These are phyloP conservation scores for Pilasporangium apinafurcum DNA, from an alignment of 352 stramenopile species.

Conservation along the genomic window DNA sequence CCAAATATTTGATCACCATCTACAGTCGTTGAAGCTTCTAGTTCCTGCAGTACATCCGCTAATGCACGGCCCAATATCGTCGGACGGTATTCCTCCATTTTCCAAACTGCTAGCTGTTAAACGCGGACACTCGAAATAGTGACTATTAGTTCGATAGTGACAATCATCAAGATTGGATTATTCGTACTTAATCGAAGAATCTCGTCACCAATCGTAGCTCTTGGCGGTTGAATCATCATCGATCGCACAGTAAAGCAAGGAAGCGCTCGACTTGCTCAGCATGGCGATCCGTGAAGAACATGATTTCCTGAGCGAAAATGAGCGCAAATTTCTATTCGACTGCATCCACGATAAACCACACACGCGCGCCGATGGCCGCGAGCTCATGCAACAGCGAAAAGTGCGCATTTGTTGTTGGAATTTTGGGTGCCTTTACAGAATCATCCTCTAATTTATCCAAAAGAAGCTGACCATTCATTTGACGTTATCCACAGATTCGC, in stretches of 20 bases:
- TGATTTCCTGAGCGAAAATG: conserved; percentile 78
- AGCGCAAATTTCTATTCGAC: conserved; percentile 72
- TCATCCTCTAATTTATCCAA: too few relatives aligned
- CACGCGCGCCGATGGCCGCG: conserved; percentile 64
- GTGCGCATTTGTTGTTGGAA: conserved; percentile 4
- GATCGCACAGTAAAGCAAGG: background rate
- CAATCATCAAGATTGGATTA: too few relatives aligned
- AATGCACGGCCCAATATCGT: conserved; percentile 53
- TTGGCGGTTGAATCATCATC: background rate
- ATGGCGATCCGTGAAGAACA: conserved; percentile 56
- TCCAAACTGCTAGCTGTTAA: background rate
- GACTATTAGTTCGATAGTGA: too few relatives aligned
- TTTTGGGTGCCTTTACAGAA: too few relatives aligned
- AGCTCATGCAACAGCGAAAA: conserved; percentile 78
- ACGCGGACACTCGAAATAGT: background rate
- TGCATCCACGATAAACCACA: conserved; percentile 50
- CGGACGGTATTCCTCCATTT: conserved; percentile 62
- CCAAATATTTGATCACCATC: conserved; percentile 40
- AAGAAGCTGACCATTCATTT: too few relatives aligned
- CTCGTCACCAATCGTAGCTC: conserved; percentile 8
- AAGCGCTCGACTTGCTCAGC: background rate
- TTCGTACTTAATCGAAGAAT: conserved; percentile 9
- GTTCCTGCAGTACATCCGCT: conserved; percentile 49
- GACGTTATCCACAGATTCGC: conserved; percentile 27
- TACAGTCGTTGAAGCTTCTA: conserved; percentile 22